A percentile compares a stretch with the other conserved stretches of the same genome.
These are phyloP conservation scores for Colletotrichum sp. DNA, from an alignment of 2,329 filamentous ascomycete genomes.

Conservation along the genomic window DNA sequence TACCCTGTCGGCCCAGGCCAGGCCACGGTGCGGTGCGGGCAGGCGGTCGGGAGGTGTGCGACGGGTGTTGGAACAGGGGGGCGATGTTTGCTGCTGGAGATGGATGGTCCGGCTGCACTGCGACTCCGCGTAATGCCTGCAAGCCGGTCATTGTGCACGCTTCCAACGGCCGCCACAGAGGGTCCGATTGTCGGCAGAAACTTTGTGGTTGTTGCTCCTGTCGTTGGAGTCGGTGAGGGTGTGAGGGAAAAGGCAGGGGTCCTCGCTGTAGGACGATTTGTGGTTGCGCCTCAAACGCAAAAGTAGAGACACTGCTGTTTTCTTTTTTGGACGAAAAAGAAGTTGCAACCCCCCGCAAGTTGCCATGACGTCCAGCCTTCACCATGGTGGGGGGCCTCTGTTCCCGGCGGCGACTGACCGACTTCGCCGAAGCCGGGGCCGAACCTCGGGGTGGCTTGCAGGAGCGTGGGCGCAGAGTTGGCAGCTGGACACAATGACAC, in stretches of 20 bases:
- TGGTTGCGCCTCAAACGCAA: neutral
- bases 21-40: neutral
- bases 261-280: slow-evolving; percentile 3
- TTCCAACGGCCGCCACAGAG: neutral
- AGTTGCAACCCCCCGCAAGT: neutral
- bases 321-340: neutral
- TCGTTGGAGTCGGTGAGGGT: slow-evolving; percentile 15
- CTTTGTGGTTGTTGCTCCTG: neutral
- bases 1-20: neutral
- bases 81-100: neutral
- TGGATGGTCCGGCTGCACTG: neutral
- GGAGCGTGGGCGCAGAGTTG: neutral
- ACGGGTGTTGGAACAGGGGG: neutral
- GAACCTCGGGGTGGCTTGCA: slow-evolving; percentile 9
- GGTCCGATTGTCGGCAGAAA: slow-evolving; percentile 17
- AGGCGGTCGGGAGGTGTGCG: neutral
- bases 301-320: neutral
- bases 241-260: slow-evolving; percentile 2
- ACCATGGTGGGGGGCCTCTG: neutral
- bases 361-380: slow-evolving; percentile 13
- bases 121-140: neutral
- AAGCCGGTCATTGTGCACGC: neutral
- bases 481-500: neutral
- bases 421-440: slow-evolving; percentile 20
- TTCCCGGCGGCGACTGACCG: slow-evolving; percentile 15